Conservation (phyloP, 2,329 filamentous ascomycete species). For the Botrytis medusae region DNA sequence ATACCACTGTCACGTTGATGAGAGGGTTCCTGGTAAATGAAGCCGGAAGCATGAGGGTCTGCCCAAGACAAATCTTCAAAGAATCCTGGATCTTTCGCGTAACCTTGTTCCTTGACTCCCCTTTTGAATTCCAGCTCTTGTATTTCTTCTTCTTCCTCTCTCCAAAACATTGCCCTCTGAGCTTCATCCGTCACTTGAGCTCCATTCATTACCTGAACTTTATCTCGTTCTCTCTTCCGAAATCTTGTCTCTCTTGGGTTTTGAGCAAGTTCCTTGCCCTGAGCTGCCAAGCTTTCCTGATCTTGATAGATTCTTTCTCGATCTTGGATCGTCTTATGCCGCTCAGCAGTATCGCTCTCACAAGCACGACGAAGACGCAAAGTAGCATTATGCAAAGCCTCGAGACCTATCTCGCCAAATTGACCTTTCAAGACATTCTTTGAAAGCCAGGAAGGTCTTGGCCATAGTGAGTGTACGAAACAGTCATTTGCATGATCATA, state of each 20-base stretch:
- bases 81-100: neutral
- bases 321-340: accelerated
- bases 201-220: no score
- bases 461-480: neutral
- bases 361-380: accelerated
- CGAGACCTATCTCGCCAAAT: neutral
- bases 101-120: neutral
- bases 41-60: neutral
- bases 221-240: no score
- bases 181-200: neutral
- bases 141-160: neutral
- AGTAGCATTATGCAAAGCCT: neutral
- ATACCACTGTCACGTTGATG: neutral
- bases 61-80: neutral
- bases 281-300: no score
- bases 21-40: neutral
- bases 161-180: neutral
- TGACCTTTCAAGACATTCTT: neutral
- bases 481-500: neutral
- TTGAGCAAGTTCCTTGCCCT: no score
- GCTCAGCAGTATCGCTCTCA: accelerated
- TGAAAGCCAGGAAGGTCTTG: neutral
- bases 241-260: no score
- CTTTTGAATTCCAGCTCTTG: neutral
- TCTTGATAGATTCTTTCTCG: accelerated